Evolutionary conservation across 2,329 filamentous ascomycete species (phyloP), one percentile per base, ranked within the genome.

Genomic region (Verticillium klebahnii): DNA sequence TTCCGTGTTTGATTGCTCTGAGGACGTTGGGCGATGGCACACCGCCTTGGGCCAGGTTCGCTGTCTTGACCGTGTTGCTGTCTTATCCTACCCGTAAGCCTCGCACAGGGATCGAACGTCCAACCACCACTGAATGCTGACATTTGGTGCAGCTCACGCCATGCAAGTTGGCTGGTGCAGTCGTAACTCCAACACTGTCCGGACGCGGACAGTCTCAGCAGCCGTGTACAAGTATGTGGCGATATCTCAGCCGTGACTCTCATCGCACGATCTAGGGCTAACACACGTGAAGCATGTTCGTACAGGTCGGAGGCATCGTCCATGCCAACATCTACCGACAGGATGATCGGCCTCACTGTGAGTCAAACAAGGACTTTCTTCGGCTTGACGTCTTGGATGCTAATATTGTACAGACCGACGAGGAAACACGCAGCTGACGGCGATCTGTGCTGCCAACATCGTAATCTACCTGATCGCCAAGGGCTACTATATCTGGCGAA

Each of bases 171-270:
- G 82, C 0, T 82, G 84, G 72, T 83, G 80, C 0, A 84, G 1
- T 84, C 83, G 83, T 59, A 90, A 90, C 67, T 82, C 85, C 1
- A 86, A 86, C 60, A 78, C 81, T 0, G 87, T 89, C 1, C 78
- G 86, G 2, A 84, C 83, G 2, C 76, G 87, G 4, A 85, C 87
- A 1, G 85, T 90, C 4, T 84, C 85, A 0, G 82, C 85, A 1
- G 87, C 85, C 1, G 70, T 85, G 17, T 87, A 87, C 70, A 87
- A 87, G 62, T 60, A 34, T 8, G 55, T 31, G 39, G 50, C 45
- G 17, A 32, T 23, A 25, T 23, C 9, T 31, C 12, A 55, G 29
- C 29, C 34, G 23, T 59, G 15, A 40, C 5, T 54, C 8, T 19
- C 5, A n/a, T n/a, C 39, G n/a, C 7, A 17, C 6, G n/a, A 45